These are phyloP conservation scores for Tuber microsphaerosporum DNA, from an alignment of 495 filamentous ascomycete genomes.

Conservation along the genomic window DNA sequence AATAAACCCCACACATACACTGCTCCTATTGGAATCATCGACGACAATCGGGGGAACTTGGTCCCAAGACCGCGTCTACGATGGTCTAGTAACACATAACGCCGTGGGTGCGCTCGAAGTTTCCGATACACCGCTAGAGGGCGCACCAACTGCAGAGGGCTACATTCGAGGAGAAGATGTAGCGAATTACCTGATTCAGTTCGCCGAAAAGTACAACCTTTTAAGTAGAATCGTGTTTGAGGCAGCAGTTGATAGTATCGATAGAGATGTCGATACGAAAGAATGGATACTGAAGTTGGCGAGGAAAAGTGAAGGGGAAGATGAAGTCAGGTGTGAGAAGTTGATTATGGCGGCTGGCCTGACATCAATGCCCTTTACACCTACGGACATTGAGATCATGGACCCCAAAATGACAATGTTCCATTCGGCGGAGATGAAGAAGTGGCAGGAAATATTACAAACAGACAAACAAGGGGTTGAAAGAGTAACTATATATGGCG, in stretches of 20 bases:
- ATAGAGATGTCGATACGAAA: constrained; percentile 24
- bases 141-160: constrained; percentile 37
- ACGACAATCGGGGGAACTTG: constrained; percentile 49
- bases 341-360: constrained; percentile 48
- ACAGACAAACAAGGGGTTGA: constrained; percentile 21
- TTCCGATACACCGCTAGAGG: constrained; percentile 63
- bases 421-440: constrained; percentile 42
- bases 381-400: constrained; percentile 39
- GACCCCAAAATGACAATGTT: constrained; percentile 42
- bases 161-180: constrained; percentile 64
- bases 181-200: constrained; percentile 57
- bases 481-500: constrained; percentile 46
- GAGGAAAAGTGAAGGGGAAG: constrained; percentile 14
- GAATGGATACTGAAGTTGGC: constrained; percentile 39
- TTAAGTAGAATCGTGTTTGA: constrained; percentile 40
- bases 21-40: constrained; percentile 49
- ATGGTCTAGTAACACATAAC: constrained; percentile 46
- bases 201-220: constrained; percentile 45
- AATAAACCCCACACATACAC: constrained; percentile 42
- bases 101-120: constrained; percentile 47
- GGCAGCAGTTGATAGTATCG: constrained; percentile 37
- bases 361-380: constrained; percentile 45
- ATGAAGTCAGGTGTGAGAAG: constrained; percentile 39
- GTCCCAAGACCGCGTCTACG: constrained; percentile 49
- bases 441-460: constrained; percentile 32